Evolutionary conservation across 208 protist species (phyloP), one percentile per base, ranked within the genome.

Genomic region (Leishmania turanica): DNA sequence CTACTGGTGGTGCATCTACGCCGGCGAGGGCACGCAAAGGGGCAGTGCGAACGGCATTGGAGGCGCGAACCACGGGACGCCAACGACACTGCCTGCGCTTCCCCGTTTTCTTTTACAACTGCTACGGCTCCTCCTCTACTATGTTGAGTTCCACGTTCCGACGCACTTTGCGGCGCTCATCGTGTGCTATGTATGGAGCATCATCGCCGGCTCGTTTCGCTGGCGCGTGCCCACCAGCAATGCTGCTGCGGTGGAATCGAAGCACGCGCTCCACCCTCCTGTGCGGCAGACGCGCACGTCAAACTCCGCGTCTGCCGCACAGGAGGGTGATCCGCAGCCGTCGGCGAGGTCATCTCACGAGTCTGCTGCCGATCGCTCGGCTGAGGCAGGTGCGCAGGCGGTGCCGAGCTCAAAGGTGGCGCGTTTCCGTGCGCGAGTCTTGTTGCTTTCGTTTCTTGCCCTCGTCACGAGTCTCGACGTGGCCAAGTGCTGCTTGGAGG

Each of bases 81-180:
- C 70, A 21, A 15, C 17, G 27, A 34, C 70, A 40, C 19, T 7
- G 47, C 51, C 70, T n/a, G 51, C 34, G 17, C 31, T 13, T 58
- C 4, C 17, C 40, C 13, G 13, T 17, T 34, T 76, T n/a, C 17
- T 40, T 5, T 15, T 62, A 2, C 17, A 49, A 7, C 31, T 60
- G 37, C 60, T 73, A 9, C 78, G 72, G 73, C 56, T 56, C 34
- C 31, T 71, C 45, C 84, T 87, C 2, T 82, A 90, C 84, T 86
- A 92, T 64, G 73, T 95, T 17, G 93, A 96, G 84, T 96, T 95
- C 69, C 90, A 89, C 70, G 53, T 95, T 31, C 91, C 93, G 17
- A 93, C 83, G 15, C 95, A 91, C 82, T 95, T 96, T 84, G 86
- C 84, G 42, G 90, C 89, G 0, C 54, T 93, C 21, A 75, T 91